Percentiles rank a stretch among this genome's conserved stretches.
Evolutionary conservation across 148 eudicot genomes (phyloP).

Genomic region (Chenopodium formosanum): DNA sequence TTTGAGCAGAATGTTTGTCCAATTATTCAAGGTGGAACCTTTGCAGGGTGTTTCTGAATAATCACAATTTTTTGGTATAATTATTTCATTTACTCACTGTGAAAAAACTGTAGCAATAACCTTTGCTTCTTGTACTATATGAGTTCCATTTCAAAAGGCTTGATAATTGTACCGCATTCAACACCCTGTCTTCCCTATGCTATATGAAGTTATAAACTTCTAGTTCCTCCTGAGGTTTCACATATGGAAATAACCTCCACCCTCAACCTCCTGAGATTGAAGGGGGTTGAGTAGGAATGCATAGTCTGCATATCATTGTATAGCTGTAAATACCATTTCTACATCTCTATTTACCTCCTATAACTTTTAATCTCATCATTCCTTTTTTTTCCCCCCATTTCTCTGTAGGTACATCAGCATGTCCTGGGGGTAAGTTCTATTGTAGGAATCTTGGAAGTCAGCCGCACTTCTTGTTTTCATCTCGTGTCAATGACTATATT

Average conservation of each 20-base stretch:
- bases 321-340: background rate
- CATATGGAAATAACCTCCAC: no score
- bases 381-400: background rate
- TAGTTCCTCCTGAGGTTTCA: background rate
- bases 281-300: background rate
- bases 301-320: background rate
- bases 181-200: background rate
- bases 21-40: background rate
- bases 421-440: conserved; percentile 77
- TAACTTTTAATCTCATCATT: background rate
- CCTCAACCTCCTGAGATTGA: background rate
- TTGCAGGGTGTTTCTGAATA: background rate
- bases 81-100: background rate
- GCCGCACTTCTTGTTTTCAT: conserved; percentile 78
- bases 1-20: background rate
- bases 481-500: conserved; percentile 79
- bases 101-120: background rate
- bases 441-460: conserved; percentile 78
- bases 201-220: background rate
- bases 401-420: conserved; percentile 78
- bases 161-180: no score
- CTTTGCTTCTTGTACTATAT: background rate
- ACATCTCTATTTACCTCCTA: background rate
- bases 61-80: background rate
- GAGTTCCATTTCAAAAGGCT: no score